Evolutionary conservation across 805 yeast genomes (phyloP), one percentile per base, ranked within the genome.

Genomic region (Priceomyces carsonii): DNA sequence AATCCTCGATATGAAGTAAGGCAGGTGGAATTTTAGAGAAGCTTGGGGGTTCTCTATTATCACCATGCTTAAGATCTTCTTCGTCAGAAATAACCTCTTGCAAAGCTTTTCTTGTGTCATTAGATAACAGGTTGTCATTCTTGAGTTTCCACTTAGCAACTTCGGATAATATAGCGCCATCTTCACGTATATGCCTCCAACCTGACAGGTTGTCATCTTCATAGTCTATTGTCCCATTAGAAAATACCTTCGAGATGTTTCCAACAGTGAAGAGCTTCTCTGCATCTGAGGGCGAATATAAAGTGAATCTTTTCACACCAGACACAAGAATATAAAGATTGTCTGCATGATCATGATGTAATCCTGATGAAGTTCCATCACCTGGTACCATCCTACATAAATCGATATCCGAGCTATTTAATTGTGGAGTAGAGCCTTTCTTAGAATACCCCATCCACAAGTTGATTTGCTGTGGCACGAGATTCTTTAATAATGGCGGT

Each of bases 271-370:
- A 70, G 53, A 84, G 58, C 38, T 71, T 70, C 2, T 55, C 55
- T 0, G 82, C 87, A 48, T 79, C 85, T 17, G 62, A 61, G 1
- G 93, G 91, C 4, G 81, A 65, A 49, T 71, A 82, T 5, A 84
- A 47, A 0, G 90, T 82, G 54, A 84, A 84, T 40, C 89, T 53
- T 48, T 84, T 84, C 6, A 47, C 51, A 0, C 91, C 93, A 18
- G 69, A 58, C 1, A 78, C 51, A 1, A 84, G 75, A 4, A 83
- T 65, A 51, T 84, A 84, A 22, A 84, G 59, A 48, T 84, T 84
- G 51, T 83, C 90, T 1, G 90, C 86, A 57, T 83, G 90, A 53
- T 84, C 91, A 53, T 84, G 91, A 47, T 84, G 91, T 8, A 84
- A 59, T 0, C 91, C 91, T 1, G 89, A 80, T 0, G 88, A 80